Percentiles rank a stretch among this genome's conserved stretches.
Evolutionary conservation across 495 filamentous ascomycete species (phyloP).

Genomic region (Penicillium crystallinum): DNA sequence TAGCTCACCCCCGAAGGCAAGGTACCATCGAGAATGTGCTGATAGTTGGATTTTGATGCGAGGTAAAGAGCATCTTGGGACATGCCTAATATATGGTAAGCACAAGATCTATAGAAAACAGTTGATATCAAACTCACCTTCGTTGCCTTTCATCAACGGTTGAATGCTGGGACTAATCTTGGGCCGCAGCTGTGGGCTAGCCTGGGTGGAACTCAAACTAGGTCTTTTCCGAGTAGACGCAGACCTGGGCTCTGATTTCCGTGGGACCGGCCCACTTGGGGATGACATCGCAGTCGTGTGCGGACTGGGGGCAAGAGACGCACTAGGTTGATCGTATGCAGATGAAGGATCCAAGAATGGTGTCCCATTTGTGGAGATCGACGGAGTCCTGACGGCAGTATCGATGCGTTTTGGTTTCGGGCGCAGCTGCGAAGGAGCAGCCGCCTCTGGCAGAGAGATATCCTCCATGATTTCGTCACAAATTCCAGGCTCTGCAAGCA

Average conservation of each 20-base stretch:
- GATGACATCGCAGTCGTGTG: conserved; percentile 38
- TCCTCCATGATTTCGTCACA: conserved; percentile 61
- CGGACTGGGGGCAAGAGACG: conserved; percentile 35
- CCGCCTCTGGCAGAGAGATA: conserved; percentile 62
- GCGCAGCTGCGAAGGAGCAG: conserved; percentile 28
- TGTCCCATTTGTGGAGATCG: conserved; percentile 28
- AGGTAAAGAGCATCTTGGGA: conserved; percentile 74
- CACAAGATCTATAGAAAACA: background rate
- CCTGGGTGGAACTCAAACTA: conserved; percentile 70
- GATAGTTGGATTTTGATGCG: conserved; percentile 94
- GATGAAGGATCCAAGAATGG: conserved; percentile 30
- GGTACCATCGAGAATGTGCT: conserved; percentile 92
- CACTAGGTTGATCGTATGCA: conserved; percentile 14
- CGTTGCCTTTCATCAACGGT: conserved; percentile 72
- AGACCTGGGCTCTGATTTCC: conserved; percentile 35
- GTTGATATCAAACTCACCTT: conserved; percentile 47
- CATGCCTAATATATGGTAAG: conserved; percentile 31
- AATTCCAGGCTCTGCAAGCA: conserved; percentile 20
- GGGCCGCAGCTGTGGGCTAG: conserved; percentile 78
- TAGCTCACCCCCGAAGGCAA: conserved; percentile 86
- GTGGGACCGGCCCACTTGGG: conserved; percentile 38
- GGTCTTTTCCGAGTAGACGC: conserved; percentile 56
- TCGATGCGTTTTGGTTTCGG: conserved; percentile 43
- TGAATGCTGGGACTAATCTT: conserved; percentile 94
- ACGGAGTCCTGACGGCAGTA: conserved; percentile 30